A percentile compares a stretch with the other conserved stretches of the same genome.
phyloP scores from a whole-genome alignment of 2,329 filamentous ascomycete species.

The Monilinia vaccinii-corymbosi region DNA sequence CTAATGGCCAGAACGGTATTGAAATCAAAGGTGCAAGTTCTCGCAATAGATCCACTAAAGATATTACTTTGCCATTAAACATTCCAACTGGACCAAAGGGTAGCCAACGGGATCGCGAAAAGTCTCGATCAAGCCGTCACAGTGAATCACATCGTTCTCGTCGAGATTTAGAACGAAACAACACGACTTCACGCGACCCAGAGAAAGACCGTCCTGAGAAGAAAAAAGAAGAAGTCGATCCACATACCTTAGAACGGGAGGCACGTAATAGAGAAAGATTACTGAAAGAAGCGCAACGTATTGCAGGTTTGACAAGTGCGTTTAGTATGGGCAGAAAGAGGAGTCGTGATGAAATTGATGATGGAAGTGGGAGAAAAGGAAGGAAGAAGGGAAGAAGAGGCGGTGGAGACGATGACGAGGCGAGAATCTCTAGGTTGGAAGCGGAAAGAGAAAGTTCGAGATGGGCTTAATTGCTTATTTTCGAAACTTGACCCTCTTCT shows the following conservation, averaged over 20 bases:
- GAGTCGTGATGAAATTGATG: slow-evolving; percentile 37
- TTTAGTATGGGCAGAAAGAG: slow-evolving; percentile 32
- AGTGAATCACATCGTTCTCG: slow-evolving; percentile 29
- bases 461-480: slow-evolving; percentile 21
- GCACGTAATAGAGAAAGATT: slow-evolving; percentile 56
- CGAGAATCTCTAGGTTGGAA: slow-evolving; percentile 39
- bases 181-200: slow-evolving; percentile 1
- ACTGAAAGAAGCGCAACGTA: slow-evolving; percentile 58
- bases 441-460: slow-evolving; percentile 45
- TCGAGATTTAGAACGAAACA: slow-evolving; percentile 29
- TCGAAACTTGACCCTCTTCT: neutral
- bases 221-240: slow-evolving; percentile 21
- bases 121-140: slow-evolving; percentile 24
- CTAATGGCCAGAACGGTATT: slow-evolving; percentile 20
- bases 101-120: slow-evolving; percentile 16
- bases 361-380: slow-evolving; percentile 34
- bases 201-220: slow-evolving; percentile 12
- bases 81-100: slow-evolving; percentile 26
- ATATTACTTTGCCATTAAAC: slow-evolving; percentile 21
- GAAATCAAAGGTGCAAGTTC: slow-evolving; percentile 28
- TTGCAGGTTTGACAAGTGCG: slow-evolving; percentile 43
- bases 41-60: slow-evolving; percentile 21
- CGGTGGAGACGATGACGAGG: slow-evolving; percentile 25
- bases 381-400: slow-evolving; percentile 34
- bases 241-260: slow-evolving; percentile 60